These are phyloP conservation scores for Casaregolazyma lundiana DNA, from an alignment of 1,139 yeast species.

Conservation along the genomic window DNA sequence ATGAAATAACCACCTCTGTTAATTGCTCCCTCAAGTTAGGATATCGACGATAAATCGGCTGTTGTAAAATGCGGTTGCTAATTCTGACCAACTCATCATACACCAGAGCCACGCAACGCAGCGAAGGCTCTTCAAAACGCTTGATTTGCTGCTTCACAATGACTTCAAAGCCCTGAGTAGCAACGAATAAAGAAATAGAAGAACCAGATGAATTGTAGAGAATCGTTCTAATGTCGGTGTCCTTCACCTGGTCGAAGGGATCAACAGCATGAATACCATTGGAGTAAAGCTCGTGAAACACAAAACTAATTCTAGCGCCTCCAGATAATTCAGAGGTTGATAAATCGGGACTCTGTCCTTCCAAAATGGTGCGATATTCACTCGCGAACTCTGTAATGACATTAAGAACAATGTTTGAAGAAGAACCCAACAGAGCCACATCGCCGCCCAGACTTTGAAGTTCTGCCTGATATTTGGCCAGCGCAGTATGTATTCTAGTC, in stretches of 20 bases:
- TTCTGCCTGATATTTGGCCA: slow-evolving; percentile 84
- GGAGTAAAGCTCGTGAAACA: slow-evolving; percentile 92
- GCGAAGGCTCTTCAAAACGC: slow-evolving; percentile 90
- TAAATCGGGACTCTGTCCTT: slow-evolving; percentile 87
- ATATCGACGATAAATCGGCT: slow-evolving; percentile 80
- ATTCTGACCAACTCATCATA: slow-evolving; percentile 94
- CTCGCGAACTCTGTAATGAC: slow-evolving; percentile 91
- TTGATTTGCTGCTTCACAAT: slow-evolving; percentile 91
- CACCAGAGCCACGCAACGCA: slow-evolving; percentile 83
- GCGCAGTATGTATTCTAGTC: slow-evolving; percentile 80
- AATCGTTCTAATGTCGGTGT: slow-evolving; percentile 92
- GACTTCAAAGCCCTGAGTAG: slow-evolving; percentile 96
- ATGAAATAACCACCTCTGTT: slow-evolving; percentile 72
- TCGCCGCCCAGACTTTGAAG: slow-evolving; percentile 66
- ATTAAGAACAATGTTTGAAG: slow-evolving; percentile 82
- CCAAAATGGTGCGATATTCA: slow-evolving; percentile 86
- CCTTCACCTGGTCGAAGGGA: slow-evolving; percentile 96
- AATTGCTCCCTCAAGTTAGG: slow-evolving; percentile 87
- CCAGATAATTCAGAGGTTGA: slow-evolving; percentile 76
- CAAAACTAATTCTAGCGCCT: slow-evolving; percentile 98
- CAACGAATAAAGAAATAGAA: slow-evolving; percentile 95
- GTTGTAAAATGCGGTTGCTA: slow-evolving; percentile 74
- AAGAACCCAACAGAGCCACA: slow-evolving; percentile 82
- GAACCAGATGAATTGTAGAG: slow-evolving; percentile 91
- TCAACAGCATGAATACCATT: slow-evolving; percentile 90